phyloP scores from a whole-genome alignment of 257 asterid species.

The Nicotiana paniculata region DNA sequence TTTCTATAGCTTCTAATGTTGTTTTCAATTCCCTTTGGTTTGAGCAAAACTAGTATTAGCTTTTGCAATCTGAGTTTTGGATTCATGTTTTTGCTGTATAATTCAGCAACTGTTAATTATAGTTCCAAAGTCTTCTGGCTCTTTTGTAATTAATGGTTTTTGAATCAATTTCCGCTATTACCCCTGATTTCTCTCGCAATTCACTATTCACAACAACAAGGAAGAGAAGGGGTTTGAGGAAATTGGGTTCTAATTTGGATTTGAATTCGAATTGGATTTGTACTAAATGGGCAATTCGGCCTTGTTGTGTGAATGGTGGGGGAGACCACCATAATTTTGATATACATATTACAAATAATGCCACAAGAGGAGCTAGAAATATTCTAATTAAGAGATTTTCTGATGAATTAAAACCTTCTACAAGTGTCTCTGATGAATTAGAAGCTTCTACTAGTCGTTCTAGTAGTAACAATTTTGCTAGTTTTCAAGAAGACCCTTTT shows the following conservation, averaged over 20 bases:
- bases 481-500: conserved; percentile 75
- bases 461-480: conserved; percentile 44
- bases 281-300: conserved; percentile 27
- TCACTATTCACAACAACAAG: conserved; percentile 22
- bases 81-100: neutral
- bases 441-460: conserved; percentile 10
- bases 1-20: neutral
- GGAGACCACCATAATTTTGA: conserved; percentile 33
- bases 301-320: conserved; percentile 49
- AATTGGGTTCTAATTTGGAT: neutral
- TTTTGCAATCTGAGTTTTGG: neutral
- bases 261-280: conserved; percentile 4
- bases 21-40: neutral
- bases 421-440: conserved; percentile 25
- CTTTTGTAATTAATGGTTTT: conserved; percentile 11
- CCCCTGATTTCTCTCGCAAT: conserved; percentile 31
- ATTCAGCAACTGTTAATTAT: neutral
- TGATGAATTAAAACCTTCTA: conserved; percentile 23
- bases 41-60: neutral
- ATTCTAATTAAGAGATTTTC: conserved; percentile 60
- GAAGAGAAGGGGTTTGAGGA: conserved; percentile 7
- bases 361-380: conserved; percentile 38
- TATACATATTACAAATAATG: conserved; percentile 20
- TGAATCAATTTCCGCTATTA: conserved; percentile 46
- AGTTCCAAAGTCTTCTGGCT: conserved; percentile 10